phyloP scores from a whole-genome alignment of 208 protist species.

The Leptomonas seymouri region DNA sequence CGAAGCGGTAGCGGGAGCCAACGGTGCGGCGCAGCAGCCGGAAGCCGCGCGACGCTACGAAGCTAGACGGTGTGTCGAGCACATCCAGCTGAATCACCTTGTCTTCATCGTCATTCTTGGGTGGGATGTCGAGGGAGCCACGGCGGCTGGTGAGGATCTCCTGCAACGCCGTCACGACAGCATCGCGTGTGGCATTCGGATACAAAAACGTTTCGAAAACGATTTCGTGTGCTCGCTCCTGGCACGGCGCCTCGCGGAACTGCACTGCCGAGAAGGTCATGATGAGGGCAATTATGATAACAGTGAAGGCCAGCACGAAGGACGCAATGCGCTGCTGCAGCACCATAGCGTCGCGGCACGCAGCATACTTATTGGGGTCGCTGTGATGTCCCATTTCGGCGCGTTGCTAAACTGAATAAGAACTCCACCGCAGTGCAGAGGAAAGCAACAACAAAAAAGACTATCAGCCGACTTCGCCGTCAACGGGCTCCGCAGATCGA shows the following conservation, averaged over 20 bases:
- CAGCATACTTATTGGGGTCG: conserved; percentile 36
- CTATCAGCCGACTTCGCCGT: no score
- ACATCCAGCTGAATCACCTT: conserved; percentile 43
- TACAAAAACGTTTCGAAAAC: conserved; percentile 41
- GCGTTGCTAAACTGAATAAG: no score
- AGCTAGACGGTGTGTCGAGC: conserved; percentile 53
- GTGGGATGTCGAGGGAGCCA: conserved; percentile 23
- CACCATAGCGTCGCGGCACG: conserved; percentile 47
- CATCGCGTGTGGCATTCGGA: conserved; percentile 25
- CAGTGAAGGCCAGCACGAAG: conserved; percentile 77
- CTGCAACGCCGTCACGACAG: conserved; percentile 34
- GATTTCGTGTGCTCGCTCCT: conserved; percentile 64
- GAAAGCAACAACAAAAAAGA: no score
- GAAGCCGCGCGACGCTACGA: conserved; percentile 57
- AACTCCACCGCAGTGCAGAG: no score
- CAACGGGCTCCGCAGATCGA: no score
- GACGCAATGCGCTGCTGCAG: conserved; percentile 63
- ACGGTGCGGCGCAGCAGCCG: conserved; percentile 49
- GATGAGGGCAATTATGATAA: conserved; percentile 56
- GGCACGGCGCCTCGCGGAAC: conserved; percentile 58
- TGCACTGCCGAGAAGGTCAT: conserved; percentile 70
- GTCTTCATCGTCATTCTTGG: conserved; percentile 24
- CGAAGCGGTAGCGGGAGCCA: conserved; percentile 39
- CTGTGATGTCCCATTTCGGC: conserved; percentile 44
- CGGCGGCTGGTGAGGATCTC: conserved; percentile 30